phyloP scores from a whole-genome alignment of 352 stramenopile genomes.

The Globisporangium perplexum region DNA sequence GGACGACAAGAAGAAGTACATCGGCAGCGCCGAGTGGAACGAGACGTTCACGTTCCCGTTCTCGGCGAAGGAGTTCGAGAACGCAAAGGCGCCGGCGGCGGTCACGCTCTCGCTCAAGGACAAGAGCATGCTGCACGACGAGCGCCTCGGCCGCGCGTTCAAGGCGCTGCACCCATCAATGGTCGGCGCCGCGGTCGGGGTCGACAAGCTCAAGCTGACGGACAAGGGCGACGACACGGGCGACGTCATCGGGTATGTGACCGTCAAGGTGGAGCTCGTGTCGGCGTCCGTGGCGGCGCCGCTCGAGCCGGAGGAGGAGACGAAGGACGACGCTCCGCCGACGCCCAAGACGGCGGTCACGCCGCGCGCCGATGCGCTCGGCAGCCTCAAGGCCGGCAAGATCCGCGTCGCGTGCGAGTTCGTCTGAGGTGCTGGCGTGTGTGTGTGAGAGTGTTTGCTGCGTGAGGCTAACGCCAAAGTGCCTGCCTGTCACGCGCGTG shows the following conservation, averaged over 20 bases:
- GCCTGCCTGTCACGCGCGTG: too few relatives aligned
- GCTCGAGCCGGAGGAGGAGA: background rate
- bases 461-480: background rate
- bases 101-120: conserved; percentile 43
- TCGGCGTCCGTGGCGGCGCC: conserved; percentile 10
- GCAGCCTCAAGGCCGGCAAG: conserved; percentile 18
- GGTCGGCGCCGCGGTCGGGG: background rate
- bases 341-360: conserved; percentile 4
- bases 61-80: conserved; percentile 43
- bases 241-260: conserved; percentile 18
- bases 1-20: conserved; percentile 35
- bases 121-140: conserved; percentile 49
- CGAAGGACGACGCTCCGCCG: conserved; percentile 1
- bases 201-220: conserved; percentile 14
- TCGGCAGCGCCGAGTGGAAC: conserved; percentile 54
- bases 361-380: background rate
- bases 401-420: conserved; percentile 20
- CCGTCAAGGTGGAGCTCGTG: conserved; percentile 19
- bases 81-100: conserved; percentile 4
- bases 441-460: background rate
- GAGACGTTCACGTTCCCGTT: conserved; percentile 80
- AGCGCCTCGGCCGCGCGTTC: conserved; percentile 26
- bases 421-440: conserved; percentile 5
- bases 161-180: conserved; percentile 12
- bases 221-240: conserved; percentile 17